Base-by-base conservation (phyloP, 768 basidiomycete genomes). In the Hygrophoropsis aurantiaca region DNA sequence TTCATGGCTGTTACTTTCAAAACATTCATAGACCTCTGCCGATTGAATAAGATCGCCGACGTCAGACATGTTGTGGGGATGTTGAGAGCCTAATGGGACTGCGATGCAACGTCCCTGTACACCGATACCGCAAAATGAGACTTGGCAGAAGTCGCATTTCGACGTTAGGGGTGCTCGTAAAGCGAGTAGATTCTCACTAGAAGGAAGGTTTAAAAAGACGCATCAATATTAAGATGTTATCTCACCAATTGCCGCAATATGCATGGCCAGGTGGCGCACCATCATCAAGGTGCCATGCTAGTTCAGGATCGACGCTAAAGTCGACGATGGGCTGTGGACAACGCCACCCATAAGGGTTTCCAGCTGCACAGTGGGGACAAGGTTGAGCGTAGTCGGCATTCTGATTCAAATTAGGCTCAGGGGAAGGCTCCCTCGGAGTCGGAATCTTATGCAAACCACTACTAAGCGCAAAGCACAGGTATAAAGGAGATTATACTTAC, bases 291-390 rank as follows among this genome's bases (percentile, higher is more conserved):
- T 74, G 82, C 86, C 87, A 90, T 3, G 88, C 89, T 55, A 79
- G 74, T 21, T 86, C 87, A 3, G 80, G 68, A 61, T 91, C 85
- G 16, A 68, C 64, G 11, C 68, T 73, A 37, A 87, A 90, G 67
- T 92, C 88, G 8, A 79, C 69, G 20, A 93, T 81, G 30, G 90
- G 90, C 41, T 81, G 76, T n/a, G 88, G 84, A 58, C 90, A 93
- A 53, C 74, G 72, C 87, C 88, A 93, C 2, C 85, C 88, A 56
- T 76, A 88, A 5, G 75, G 74, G 56, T 93, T 92, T 42, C 79
- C 81, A 2, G 78, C 71, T 13, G 65, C 34, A 58, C 90, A 92
- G 53, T 91, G 87, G 0, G 90, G 87, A 59, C 90, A 93, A 5
- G 90, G 90, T 9, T 84, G 82, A 2, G 80, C 79, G 64, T 75